Evolutionary conservation across 768 basidiomycete genomes (phyloP).

Genomic region (Boletus insuetus): DNA sequence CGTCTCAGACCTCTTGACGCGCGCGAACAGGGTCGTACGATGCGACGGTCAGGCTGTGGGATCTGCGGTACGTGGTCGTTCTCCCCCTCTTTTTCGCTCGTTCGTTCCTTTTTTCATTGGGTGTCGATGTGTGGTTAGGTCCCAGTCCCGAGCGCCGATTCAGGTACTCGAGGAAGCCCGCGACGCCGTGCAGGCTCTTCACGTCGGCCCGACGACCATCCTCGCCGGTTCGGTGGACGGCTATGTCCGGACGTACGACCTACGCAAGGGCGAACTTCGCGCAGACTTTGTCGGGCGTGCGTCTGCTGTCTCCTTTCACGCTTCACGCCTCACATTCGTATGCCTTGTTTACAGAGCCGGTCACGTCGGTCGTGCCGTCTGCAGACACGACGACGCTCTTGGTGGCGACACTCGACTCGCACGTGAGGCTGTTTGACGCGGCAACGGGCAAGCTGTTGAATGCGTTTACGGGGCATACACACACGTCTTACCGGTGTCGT

Average conservation of each 20-base stretch:
- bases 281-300: constrained; percentile 88
- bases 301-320: constrained; percentile 29
- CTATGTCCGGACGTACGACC: constrained; percentile 87
- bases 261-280: constrained; percentile 87
- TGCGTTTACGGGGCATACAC: constrained; percentile 75
- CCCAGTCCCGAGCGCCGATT: constrained; percentile 81
- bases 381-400: constrained; percentile 79
- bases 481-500: constrained; percentile 73
- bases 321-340: not conserved
- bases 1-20: not conserved
- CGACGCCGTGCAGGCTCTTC: constrained; percentile 80
- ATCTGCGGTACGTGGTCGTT: constrained; percentile 60
- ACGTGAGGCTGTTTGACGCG: constrained; percentile 82
- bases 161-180: constrained; percentile 86
- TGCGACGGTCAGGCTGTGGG: constrained; percentile 88
- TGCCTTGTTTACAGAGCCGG: constrained; percentile 57
- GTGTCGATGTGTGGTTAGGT: constrained; percentile 44
- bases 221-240: constrained; percentile 89
- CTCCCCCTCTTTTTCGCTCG: not conserved
- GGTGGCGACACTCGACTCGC: constrained; percentile 80
- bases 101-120: not conserved
- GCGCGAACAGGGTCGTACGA: constrained; percentile 77
- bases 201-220: constrained; percentile 64
- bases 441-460: constrained; percentile 81
- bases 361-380: constrained; percentile 79